phyloP scores from a whole-genome alignment of 371 early-diverging fungal genomes.

The Lichtheimia hyalospora region DNA sequence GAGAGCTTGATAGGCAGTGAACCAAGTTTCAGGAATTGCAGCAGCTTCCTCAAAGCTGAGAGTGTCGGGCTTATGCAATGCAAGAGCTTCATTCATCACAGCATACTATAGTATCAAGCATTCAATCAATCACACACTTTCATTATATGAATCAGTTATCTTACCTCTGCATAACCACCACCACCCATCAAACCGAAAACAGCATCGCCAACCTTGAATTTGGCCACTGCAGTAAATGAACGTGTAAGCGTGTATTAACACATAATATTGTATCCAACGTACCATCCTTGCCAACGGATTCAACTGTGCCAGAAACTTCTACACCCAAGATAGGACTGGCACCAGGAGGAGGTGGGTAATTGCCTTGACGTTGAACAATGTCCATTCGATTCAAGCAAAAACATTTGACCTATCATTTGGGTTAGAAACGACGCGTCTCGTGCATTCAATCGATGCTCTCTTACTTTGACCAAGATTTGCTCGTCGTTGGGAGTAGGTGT shows the following conservation, averaged over 20 bases:
- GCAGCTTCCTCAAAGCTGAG: conserved; percentile 68
- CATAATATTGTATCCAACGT: not conserved
- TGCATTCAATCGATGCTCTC: not conserved
- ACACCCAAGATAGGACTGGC: conserved; percentile 73
- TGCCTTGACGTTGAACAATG: conserved; percentile 70
- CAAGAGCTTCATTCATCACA: conserved; percentile 57
- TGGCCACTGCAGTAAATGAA: conserved; percentile 25
- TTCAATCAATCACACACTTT: not conserved
- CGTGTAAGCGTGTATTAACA: not conserved
- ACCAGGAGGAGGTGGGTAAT: conserved; percentile 67
- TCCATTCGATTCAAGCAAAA: conserved; percentile 82
- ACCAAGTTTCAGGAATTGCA: conserved; percentile 76
- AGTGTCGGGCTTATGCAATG: conserved; percentile 60
- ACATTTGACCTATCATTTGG: conserved; percentile 40
- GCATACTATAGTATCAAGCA: conserved; percentile 56
- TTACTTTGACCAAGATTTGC: conserved; percentile 72
- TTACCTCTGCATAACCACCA: conserved; percentile 73
- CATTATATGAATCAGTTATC: not conserved
- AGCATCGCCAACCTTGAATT: conserved; percentile 60
- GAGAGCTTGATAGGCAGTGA: conserved; percentile 81
- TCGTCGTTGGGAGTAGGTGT: conserved; percentile 53
- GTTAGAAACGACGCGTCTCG: not conserved
- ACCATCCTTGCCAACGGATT: conserved; percentile 47
- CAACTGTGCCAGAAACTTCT: conserved; percentile 73
- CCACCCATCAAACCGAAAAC: conserved; percentile 75